Evolutionary conservation across 2,329 filamentous ascomycete species (phyloP), one percentile per base, ranked within the genome.

Genomic region (Alternaria sp.): DNA sequence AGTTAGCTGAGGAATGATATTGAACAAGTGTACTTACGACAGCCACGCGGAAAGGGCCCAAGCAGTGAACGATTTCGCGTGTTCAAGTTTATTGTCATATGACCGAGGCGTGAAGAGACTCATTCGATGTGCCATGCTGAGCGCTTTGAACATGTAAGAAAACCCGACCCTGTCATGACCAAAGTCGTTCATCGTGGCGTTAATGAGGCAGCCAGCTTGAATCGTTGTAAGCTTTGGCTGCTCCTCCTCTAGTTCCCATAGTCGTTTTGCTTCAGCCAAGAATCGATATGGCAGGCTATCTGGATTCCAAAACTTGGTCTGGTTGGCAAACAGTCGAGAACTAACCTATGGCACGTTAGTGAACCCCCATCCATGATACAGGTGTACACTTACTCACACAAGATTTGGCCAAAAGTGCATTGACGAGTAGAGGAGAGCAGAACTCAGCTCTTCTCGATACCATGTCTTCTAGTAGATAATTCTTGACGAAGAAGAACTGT

Each of bases 401-500:
- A 28, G 68, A 68, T 51, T 60, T 54, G 11, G 69, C 71, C n/a
- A 73, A 56, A 11, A 71, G 40, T 23, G 70, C 62, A 44, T 73
- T 72, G 12, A 72, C 68, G 8, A 73, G 30, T 5, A 72, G 59
- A 13, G 65, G 47, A 3, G 68, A 71, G 54, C 70, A 72, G 21
- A 67, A 68, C 23, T 60, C 49, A 3, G 43, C 56, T 10, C 45
- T 51, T 28, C 59, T 57, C 12, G 59, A 47, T n/a, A 57, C 45
- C 60, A 73, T 61, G 23, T 72, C 71, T 43, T 68, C 67, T 10
- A 73, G 59, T 17, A 73, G 71, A 44, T 65, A 55, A 11, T 62
- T 62, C 28, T 70, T 73, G 30, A 68, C 60, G 30, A 72, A 70
- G 49, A 57, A 60, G 25, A 62, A 57, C 12, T 60, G 49, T 23